Conservation (phyloP, 2,329 filamentous ascomycete species). For the Phaeophleospora eucalypticola region DNA sequence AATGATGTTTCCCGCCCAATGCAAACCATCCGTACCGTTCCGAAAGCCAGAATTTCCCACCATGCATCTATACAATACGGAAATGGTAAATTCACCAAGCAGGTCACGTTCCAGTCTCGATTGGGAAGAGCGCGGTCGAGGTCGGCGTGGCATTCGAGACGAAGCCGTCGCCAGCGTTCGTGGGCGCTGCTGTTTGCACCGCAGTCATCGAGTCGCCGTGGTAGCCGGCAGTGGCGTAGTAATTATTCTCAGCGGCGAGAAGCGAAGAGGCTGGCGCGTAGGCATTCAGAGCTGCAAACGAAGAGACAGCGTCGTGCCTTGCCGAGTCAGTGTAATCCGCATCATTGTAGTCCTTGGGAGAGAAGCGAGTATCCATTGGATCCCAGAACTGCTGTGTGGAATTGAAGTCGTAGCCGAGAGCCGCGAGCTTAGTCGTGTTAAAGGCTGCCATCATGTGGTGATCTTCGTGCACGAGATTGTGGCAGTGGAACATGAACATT, state of each 20-base stretch:
- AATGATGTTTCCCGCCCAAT: too few relatives aligned
- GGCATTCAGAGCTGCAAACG: slow-evolving; percentile 25
- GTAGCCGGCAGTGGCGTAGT: slow-evolving; percentile 27
- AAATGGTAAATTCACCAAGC: slow-evolving; percentile 58
- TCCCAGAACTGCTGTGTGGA: slow-evolving; percentile 22
- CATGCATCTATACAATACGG: slow-evolving; percentile 51
- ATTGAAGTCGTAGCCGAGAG: slow-evolving; percentile 30
- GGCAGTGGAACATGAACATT: slow-evolving; percentile 40
- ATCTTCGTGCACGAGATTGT: slow-evolving; percentile 46
- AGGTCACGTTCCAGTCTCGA: slow-evolving; percentile 42
- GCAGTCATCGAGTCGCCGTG: slow-evolving; percentile 17
- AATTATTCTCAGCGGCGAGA: slow-evolving; percentile 21
- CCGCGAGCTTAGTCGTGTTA: slow-evolving; percentile 38
- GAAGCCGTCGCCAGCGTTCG: slow-evolving; percentile 22
- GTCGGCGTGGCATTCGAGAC: slow-evolving; percentile 10
- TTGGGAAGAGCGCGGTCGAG: slow-evolving; percentile 11
- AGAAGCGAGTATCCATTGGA: slow-evolving; percentile 24
- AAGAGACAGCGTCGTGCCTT: slow-evolving; percentile 19
- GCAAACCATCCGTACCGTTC: too few relatives aligned
- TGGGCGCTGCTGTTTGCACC: slow-evolving; percentile 15
- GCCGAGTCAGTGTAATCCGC: slow-evolving; percentile 15
- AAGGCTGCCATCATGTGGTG: slow-evolving; percentile 43
- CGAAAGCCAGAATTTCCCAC: slow-evolving; percentile 57
- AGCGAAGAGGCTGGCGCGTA: slow-evolving; percentile 22
- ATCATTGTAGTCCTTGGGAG: slow-evolving; percentile 12